Base-by-base conservation (phyloP, 1,139 yeast species). In the Debaryomyces coudertii region DNA sequence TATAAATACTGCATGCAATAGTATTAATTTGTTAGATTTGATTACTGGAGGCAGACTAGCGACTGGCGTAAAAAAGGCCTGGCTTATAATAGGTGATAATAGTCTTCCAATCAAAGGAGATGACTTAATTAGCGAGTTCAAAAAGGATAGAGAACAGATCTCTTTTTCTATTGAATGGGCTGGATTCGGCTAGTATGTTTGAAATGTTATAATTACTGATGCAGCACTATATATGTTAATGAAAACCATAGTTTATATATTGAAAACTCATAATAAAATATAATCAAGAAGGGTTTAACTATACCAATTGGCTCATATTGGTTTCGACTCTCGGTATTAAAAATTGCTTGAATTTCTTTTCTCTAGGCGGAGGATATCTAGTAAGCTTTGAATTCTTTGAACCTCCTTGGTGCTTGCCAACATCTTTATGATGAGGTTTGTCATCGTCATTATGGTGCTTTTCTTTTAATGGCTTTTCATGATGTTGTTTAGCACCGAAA, bases 41-140 rank as follows among this genome's bases (percentile, higher is more conserved):
- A 82, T 90, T 0, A 84, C 86, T 22, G 90, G 96, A 20, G 97
- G 98, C 0, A 73, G 99, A 52, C 68, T 93, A 46, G 97, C 97
- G 1, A 90, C 98, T 0, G 86, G 95, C 1, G 98, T 93, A 8
- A 92, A 93, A 63, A 93, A 93, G 63, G 74, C 87, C 31, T 87
- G 90, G 87, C 79, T 88, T 7, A 64, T 92, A 5, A 82, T 84
- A 3, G 85, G 79, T 14, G 50, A 42, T 28, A 35, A 15, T 4
- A 16, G 14, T 7, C 33, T 12, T 20, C 38, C 40, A 3, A 14
- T 15, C n/a, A 41, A 38, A 11, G 37, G 23, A 36, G 46, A 49
- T 16, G 41, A 47, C 5, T 23, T 42, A 22, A 35, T 44, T 4
- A 44, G 31, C 40, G 45, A 38, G 27, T 46, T 44, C 34, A 40